These are phyloP conservation scores for Lachnellula subtilissima DNA, from an alignment of 2,329 filamentous ascomycete species.

Conservation along the genomic window DNA sequence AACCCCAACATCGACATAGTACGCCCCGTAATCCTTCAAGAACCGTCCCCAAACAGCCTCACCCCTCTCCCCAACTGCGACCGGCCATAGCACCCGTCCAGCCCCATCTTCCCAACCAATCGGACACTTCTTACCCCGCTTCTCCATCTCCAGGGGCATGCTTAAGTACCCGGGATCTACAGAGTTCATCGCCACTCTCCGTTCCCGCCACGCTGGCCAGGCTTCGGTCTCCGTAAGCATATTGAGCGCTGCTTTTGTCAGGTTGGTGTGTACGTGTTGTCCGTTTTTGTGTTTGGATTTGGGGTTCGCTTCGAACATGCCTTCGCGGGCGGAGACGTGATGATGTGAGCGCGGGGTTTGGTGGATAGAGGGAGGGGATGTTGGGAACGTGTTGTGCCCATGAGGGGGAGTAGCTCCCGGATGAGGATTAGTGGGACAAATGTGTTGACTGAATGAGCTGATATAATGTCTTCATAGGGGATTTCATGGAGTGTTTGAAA, in stretches of 20 bases:
- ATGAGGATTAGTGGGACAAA: constrained; percentile 17
- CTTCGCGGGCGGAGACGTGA: constrained; percentile 18
- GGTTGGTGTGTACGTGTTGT: constrained; percentile 17
- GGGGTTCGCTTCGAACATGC: constrained; percentile 11
- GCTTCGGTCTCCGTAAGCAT: constrained; percentile 20
- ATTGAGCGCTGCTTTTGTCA: constrained; percentile 20
- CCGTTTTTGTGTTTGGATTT: constrained; percentile 7
- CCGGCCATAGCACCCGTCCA: constrained; percentile 14
- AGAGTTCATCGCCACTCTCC: constrained; percentile 14
- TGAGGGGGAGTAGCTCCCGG: constrained; percentile 15
- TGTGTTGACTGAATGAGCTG: constrained; percentile 18
- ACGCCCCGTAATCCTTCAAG: constrained; percentile 15
- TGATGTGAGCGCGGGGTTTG: constrained; percentile 9
- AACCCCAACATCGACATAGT: constrained; percentile 8
- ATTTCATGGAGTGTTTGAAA: constrained; percentile 13
- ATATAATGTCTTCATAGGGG: constrained; percentile 19
- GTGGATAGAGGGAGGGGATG: neutral
- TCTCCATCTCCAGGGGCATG: constrained; percentile 12
- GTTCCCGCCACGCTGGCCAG: constrained; percentile 9
- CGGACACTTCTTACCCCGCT: constrained; percentile 7
- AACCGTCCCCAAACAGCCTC: constrained; percentile 16
- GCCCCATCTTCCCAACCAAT: constrained; percentile 22
- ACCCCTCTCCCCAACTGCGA: constrained; percentile 14
- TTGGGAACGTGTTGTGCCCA: neutral
- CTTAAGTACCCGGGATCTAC: constrained; percentile 20